Evolutionary conservation across 305 asterid species (phyloP).

Genomic region (Lippia alba): DNA sequence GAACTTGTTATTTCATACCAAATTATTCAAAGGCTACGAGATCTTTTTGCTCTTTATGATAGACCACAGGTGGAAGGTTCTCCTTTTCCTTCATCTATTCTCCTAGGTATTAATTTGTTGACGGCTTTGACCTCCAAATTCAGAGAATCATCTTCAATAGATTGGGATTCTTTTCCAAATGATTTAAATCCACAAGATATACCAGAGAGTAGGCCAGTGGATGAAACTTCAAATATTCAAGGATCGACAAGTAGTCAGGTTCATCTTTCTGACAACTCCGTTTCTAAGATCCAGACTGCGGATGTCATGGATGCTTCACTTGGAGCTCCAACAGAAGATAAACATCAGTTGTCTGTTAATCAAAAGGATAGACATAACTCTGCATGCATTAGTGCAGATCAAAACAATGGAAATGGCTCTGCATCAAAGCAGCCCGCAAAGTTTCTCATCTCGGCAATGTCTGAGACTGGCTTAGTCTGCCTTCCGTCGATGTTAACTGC

Average conservation of each 20-base stretch:
- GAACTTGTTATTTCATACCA: constrained; percentile 95
- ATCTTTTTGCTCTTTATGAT: constrained; percentile 97
- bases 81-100: constrained; percentile 94
- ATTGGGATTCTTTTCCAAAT: constrained; percentile 69
- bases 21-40: constrained; percentile 90
- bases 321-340: constrained; percentile 45
- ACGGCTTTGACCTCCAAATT: constrained; percentile 82
- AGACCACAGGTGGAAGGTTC: constrained; percentile 97
- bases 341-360: constrained; percentile 42
- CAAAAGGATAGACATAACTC: constrained; percentile 53
- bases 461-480: constrained; percentile 95
- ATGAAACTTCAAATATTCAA: constrained; percentile 41
- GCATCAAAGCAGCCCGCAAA: constrained; percentile 63
- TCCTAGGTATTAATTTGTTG: constrained; percentile 81
- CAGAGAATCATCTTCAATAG: constrained; percentile 68
- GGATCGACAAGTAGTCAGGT: constrained; percentile 30
- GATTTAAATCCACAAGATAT: constrained; percentile 53
- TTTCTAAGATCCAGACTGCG: constrained; percentile 37
- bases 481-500: constrained; percentile 99
- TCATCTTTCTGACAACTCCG: constrained; percentile 39
- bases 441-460: constrained; percentile 83
- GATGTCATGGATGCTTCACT: constrained; percentile 45
- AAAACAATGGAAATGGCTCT: constrained; percentile 46
- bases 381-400: constrained; percentile 44
- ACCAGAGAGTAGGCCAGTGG: constrained; percentile 57